These are phyloP conservation scores for Crataegus laevigata DNA, from an alignment of 306 rosid genomes.

Conservation along the genomic window DNA sequence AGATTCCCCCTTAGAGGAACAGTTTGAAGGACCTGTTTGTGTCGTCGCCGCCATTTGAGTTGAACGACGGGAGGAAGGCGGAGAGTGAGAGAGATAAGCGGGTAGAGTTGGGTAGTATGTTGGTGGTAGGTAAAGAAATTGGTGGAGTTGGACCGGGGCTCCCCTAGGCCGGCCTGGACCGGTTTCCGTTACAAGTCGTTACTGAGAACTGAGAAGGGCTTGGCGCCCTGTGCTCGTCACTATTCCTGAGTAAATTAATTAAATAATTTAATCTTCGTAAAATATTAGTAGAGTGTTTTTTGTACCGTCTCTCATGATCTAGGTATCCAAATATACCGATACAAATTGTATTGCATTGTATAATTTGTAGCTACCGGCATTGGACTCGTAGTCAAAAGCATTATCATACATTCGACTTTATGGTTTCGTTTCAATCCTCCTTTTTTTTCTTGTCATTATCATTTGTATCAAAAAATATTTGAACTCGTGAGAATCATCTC, in stretches of 20 bases:
- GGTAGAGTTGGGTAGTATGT: neutral
- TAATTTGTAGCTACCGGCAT: neutral
- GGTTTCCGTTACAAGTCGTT: conserved; percentile 64
- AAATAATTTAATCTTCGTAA: neutral
- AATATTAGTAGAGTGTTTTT: neutral
- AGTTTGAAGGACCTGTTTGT: conserved; percentile 65
- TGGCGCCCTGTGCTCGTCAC: conserved; percentile 78
- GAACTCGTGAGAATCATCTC: too few species aligned
- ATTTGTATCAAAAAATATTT: too few species aligned
- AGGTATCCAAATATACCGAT: neutral
- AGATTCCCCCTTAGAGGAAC: conserved; percentile 31
- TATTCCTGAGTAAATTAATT: conserved; percentile 44
- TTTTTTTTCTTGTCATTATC: too few species aligned
- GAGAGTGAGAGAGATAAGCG: neutral
- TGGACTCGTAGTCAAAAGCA: neutral
- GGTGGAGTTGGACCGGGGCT: conserved; percentile 29
- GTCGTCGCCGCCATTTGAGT: conserved; percentile 51
- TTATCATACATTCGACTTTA: too few species aligned
- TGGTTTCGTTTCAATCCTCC: neutral
- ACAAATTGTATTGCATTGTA: neutral
- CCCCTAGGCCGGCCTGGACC: conserved; percentile 49
- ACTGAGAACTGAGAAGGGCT: conserved; percentile 50
- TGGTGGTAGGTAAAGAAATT: conserved; percentile 8
- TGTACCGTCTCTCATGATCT: neutral
- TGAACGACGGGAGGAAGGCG: neutral